phyloP scores from a whole-genome alignment of 2,329 filamentous ascomycete species.

The Gaeumannomyces sp. region DNA sequence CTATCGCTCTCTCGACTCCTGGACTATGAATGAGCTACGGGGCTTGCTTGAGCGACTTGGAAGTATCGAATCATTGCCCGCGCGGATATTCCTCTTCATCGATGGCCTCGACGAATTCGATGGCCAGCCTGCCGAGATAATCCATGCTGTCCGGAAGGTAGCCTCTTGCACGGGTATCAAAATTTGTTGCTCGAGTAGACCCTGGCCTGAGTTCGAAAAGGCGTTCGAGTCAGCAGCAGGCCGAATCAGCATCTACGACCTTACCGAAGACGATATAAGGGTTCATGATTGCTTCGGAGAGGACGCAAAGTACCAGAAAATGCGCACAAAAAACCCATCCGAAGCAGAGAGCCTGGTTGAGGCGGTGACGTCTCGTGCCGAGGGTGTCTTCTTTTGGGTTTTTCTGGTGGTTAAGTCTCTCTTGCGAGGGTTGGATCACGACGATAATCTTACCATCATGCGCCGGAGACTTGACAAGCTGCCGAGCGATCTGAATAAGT shows the following conservation, averaged over 20 bases:
- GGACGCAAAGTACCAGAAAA: background rate
- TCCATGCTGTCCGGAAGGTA: conserved; percentile 9
- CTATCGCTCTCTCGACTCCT: conserved; percentile 6
- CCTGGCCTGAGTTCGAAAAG: conserved; percentile 19
- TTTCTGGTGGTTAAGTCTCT: conserved; percentile 14
- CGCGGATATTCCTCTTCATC: conserved; percentile 17
- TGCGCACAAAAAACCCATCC: background rate
- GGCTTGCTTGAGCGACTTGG: background rate
- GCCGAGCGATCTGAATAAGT: conserved; percentile 13
- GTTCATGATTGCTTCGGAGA: conserved; percentile 8
- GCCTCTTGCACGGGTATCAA: conserved; percentile 19
- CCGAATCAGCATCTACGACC: conserved; percentile 14
- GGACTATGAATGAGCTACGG: conserved; percentile 2
- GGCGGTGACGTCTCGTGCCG: conserved; percentile 12
- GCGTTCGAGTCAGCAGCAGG: conserved; percentile 11
- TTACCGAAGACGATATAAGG: conserved; percentile 16
- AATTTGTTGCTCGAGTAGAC: conserved; percentile 25
- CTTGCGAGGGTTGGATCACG: conserved; percentile 10
- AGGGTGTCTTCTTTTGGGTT: conserved; percentile 16
- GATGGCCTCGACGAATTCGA: conserved; percentile 23
- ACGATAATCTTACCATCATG: conserved; percentile 12
- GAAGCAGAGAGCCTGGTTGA: conserved; percentile 9
- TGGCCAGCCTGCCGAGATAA: conserved; percentile 11
- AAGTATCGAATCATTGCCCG: background rate
- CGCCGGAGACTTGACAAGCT: conserved; percentile 10